Evolutionary conservation across 805 yeast species (phyloP), one percentile per base, ranked within the genome.

Genomic region (Maudiozyma saulgeensis): DNA sequence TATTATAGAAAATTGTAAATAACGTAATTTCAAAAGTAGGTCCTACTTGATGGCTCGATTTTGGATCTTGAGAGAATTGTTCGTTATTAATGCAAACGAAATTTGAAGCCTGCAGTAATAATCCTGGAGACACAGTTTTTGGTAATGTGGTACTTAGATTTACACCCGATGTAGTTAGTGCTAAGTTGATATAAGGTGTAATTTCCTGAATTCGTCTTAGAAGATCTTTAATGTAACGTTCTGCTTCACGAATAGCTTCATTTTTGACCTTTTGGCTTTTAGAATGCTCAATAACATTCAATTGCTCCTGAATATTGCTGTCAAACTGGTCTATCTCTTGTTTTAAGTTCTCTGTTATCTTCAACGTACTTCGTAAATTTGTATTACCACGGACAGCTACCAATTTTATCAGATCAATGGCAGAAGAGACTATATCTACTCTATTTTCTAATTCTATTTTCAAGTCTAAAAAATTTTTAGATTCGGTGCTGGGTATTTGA

Each of bases 101-200:
- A 43, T 73, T 68, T 0, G 86, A 70, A 0, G 91, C 84, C 53
- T 80, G 84, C n/a, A 85, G 63, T 39, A 82, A 67, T 45, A 82
- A 63, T 2, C 84, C 83, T 2, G 87, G 87, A 0, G 87, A 82
- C 4, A 82, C 73, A 21, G 71, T 68, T 26, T 72, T 71, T 7
- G 80, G 74, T 48, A 80, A 60, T 0, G 76, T 64, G 0, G 78
- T 73, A 39, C 72, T 71, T 46, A 82, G 60, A 50, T 75, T 80
- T 3, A 83, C 82, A 0, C 90, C 90, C 9, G 84, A 78, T 1
- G 90, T 82, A 1, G 81, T 75, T 42, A 85, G 62, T 0, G 90
- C 78, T 6, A 85, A 67, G 50, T 79, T 80, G 15, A 86, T 72
- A 31, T 83, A 69, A 0, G 93, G 93, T 28, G 85, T 78, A 0